These are phyloP conservation scores for Rhodofomes roseus DNA, from an alignment of 1,284 basidiomycete species.

Conservation along the genomic window DNA sequence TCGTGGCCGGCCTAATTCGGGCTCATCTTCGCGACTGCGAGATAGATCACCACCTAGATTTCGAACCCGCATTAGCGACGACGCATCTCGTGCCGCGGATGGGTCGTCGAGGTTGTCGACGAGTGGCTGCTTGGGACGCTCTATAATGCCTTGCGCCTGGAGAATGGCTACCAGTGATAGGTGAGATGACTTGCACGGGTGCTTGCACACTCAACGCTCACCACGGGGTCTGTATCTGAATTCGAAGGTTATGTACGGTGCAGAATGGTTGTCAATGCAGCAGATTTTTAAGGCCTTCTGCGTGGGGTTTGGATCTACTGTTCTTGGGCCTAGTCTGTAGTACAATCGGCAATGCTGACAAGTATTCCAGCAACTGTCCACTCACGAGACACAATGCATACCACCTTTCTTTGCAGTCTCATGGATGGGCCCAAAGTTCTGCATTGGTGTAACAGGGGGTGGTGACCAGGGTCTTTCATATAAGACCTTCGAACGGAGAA, in stretches of 20 bases:
- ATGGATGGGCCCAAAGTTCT: constrained; percentile 12
- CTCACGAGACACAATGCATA: constrained; percentile 16
- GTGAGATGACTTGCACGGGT: background rate
- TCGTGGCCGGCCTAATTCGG: background rate
- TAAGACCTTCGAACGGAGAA: background rate
- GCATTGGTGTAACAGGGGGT: background rate
- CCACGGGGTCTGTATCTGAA: background rate
- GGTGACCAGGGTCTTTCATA: background rate
- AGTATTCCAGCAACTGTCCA: background rate
- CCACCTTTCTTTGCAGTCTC: constrained; percentile 22
- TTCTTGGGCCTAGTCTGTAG: too few species aligned
- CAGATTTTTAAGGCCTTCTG: background rate
- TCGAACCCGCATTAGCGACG: background rate
- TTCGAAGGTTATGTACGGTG: background rate
- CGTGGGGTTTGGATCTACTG: too few species aligned
- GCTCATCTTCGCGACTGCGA: background rate
- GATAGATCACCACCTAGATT: background rate
- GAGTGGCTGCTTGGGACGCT: too few species aligned
- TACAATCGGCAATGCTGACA: too few species aligned
- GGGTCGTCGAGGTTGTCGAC: too few species aligned
- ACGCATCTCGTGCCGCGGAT: background rate
- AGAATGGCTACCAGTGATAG: constrained; percentile 5
- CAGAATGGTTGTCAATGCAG: background rate
- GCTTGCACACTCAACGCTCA: background rate
- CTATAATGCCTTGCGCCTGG: constrained; percentile 13